A percentile compares a stretch with the other conserved stretches of the same genome.
These are phyloP conservation scores for Pyrenophora seminiperda DNA, from an alignment of 2,329 filamentous ascomycete species.

Conservation along the genomic window DNA sequence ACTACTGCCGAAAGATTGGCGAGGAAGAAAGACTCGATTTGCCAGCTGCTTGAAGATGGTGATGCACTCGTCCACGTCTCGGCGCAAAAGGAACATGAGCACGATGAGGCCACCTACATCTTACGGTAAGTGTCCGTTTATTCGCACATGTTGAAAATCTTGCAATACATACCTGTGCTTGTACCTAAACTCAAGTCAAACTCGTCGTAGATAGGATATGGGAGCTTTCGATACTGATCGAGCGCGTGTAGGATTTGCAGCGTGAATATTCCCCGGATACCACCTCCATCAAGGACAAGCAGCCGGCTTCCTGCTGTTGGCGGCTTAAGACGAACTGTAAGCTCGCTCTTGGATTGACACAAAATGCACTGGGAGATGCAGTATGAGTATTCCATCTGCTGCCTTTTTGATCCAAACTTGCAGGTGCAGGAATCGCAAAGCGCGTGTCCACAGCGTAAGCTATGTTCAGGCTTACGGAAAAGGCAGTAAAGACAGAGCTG, in stretches of 20 bases:
- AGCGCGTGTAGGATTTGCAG: constrained; percentile 18
- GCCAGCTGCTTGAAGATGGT: constrained; percentile 16
- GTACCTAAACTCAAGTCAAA: constrained; percentile 20
- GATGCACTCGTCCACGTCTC: constrained; percentile 13
- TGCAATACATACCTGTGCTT: constrained; percentile 15
- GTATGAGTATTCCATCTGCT: constrained; percentile 19
- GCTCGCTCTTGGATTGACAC: constrained; percentile 7
- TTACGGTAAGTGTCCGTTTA: neutral
- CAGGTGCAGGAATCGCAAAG: constrained; percentile 15
- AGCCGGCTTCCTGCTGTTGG: constrained; percentile 15
- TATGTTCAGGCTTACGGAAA: constrained; percentile 14
- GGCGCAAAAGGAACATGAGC: constrained; percentile 21
- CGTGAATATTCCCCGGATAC: constrained; percentile 18
- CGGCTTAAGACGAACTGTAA: constrained; percentile 17
- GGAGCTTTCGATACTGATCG: constrained; percentile 12
- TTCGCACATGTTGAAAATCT: neutral
- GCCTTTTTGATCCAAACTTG: constrained; percentile 8
- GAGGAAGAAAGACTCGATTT: constrained; percentile 9
- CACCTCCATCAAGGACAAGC: constrained; percentile 21
- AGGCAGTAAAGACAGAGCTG: constrained; percentile 16
- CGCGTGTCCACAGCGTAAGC: constrained; percentile 13
- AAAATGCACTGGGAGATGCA: constrained; percentile 14
- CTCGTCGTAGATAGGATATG: constrained; percentile 23
- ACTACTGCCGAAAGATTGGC: neutral
- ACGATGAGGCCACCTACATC: constrained; percentile 19